A percentile compares a stretch with the other conserved stretches of the same genome.
Conservation (phyloP, 2,329 filamentous ascomycete species). For the Fusarium cicatricum region DNA sequence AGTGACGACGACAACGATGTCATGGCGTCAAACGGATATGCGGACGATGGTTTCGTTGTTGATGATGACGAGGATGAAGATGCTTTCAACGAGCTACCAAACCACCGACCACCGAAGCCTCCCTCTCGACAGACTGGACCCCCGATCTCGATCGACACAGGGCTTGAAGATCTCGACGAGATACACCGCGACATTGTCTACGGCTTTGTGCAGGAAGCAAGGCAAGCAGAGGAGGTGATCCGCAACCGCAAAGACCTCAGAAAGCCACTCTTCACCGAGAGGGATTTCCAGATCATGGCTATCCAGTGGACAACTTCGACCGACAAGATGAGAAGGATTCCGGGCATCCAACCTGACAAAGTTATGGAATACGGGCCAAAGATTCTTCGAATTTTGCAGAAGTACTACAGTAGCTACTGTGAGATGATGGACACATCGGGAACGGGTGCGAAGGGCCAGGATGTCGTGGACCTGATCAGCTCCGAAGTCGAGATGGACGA, state of each 20-base stretch:
- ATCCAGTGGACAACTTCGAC: constrained; percentile 70
- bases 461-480: constrained; percentile 65
- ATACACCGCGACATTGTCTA: constrained; percentile 71
- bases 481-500: constrained; percentile 52
- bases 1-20: constrained; percentile 50
- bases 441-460: constrained; percentile 38
- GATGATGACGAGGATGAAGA: constrained; percentile 50
- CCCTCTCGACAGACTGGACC: constrained; percentile 52
- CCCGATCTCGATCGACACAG: constrained; percentile 66
- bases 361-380: constrained; percentile 67
- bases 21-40: constrained; percentile 57
- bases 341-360: constrained; percentile 68
- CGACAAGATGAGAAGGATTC: constrained; percentile 69
- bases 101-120: constrained; percentile 50
- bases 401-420: constrained; percentile 56
- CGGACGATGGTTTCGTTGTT: constrained; percentile 59
- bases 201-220: constrained; percentile 71
- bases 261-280: constrained; percentile 71
- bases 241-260: constrained; percentile 66
- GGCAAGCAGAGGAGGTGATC: constrained; percentile 66
- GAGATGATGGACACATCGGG: constrained; percentile 56
- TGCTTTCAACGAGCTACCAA: constrained; percentile 56
- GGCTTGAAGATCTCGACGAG: constrained; percentile 62
- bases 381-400: constrained; percentile 67
- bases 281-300: constrained; percentile 76